Evolutionary conservation across 306 rosid species (phyloP), one percentile per base, ranked within the genome.

Genomic region (Phaseolus lunatus): DNA sequence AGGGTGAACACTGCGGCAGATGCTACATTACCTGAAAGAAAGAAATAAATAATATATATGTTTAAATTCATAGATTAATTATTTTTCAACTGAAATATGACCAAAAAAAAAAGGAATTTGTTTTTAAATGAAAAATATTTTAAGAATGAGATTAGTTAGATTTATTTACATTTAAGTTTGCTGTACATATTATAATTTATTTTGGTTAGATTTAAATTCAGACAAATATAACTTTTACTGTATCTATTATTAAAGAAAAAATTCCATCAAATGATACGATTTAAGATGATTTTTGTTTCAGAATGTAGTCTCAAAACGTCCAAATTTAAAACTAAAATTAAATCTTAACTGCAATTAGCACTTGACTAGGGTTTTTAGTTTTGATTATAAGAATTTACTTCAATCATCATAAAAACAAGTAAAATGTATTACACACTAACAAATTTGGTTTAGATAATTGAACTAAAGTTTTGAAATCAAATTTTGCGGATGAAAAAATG

Each of bases 1-100:
- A 95, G 75, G 9, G 89, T 90, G 58, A 95, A 86, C 0, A 79
- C 44, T 0, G 96, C 84, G 12, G 86, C 89, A 22, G 33, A 74
- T 24, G 83, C 85, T n/a, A 68, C 39, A 18, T 82, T 73, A 2
- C 86, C 93, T 76, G 88, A 62, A 88, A 31, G 5, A 31, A 2
- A 31, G 5, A 5, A 5, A 5, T 29, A 80, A 44, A 7, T 2
- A 33, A 37, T 2, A 31, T 49, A 3, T 15, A 26, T 3, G 43
- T 8, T 10, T 37, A 7, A 37, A 7, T 37, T 8, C 43, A 41
- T 5, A 29, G 5, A 29, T 29, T 5, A 31, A 31, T 31, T 31
- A 31, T 31, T 31, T 31, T 7, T 31, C 35, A 5, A 31, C 35
- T 31, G 3, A 39, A 39, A 39, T 39, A 9, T 39, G 2, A 9